A percentile compares a stretch with the other conserved stretches of the same genome.
Conservation (phyloP, 345 rosid genomes). For the Anastatica hierochuntica region DNA sequence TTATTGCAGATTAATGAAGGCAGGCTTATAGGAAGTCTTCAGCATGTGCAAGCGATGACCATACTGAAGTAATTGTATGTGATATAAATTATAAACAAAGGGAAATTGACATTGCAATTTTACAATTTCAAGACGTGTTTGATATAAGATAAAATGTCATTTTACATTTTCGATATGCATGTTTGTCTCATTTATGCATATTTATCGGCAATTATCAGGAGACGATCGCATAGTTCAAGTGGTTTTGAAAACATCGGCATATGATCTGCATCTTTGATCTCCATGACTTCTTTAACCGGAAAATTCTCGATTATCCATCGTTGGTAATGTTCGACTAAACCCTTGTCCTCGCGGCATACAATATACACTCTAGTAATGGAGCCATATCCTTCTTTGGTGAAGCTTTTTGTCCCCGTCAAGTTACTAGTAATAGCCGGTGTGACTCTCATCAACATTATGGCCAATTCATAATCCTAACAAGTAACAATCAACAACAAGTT, state of each 20-base stretch:
- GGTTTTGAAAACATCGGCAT: constrained; percentile 43
- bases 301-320: constrained; percentile 28
- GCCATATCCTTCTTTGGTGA: constrained; percentile 30
- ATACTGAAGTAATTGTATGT: no score
- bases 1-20: no score
- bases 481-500: neutral
- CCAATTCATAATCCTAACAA: neutral
- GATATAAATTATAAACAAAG: no score
- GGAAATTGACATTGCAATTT: no score
- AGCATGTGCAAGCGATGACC: no score
- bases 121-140: no score
- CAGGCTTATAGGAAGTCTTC: no score
- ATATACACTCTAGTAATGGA: constrained; percentile 25
- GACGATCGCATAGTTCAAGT: constrained; percentile 19
- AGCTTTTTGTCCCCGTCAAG: constrained; percentile 14
- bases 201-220: constrained; percentile 17
- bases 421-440: neutral
- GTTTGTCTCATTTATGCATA: neutral
- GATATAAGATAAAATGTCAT: no score
- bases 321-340: constrained; percentile 15
- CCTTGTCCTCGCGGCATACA: constrained; percentile 24
- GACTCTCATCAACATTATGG: neutral
- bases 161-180: no score
- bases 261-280: constrained; percentile 33
- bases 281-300: constrained; percentile 31